Conservation (phyloP, 2,329 filamentous ascomycete genomes). For the Xylaria polymorpha region DNA sequence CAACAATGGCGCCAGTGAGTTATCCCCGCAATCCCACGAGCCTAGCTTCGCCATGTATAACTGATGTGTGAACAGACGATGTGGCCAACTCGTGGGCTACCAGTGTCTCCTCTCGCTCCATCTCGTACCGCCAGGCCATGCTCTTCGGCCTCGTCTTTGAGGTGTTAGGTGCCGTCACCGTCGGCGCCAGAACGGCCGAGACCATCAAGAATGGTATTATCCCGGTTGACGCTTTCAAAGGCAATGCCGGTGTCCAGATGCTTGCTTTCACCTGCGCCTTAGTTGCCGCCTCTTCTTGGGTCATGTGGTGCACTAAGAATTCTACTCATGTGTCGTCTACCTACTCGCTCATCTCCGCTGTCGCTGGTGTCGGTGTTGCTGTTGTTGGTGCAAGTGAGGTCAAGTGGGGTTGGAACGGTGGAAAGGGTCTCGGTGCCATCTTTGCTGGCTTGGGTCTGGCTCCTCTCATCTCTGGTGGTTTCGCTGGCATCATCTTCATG, state of each 20-base stretch:
- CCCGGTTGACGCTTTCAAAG: slow-evolving; percentile 66
- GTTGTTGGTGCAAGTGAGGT: slow-evolving; percentile 71
- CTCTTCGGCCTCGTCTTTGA: slow-evolving; percentile 74
- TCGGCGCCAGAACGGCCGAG: slow-evolving; percentile 75
- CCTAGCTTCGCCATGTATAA: slow-evolving; percentile 10
- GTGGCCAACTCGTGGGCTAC: slow-evolving; percentile 88
- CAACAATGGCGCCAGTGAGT: slow-evolving; percentile 83
- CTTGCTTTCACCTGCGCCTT: slow-evolving; percentile 74
- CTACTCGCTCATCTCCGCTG: slow-evolving; percentile 75
- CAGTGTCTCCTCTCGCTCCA: slow-evolving; percentile 81
- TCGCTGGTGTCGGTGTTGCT: slow-evolving; percentile 76
- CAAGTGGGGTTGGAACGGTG: slow-evolving; percentile 76
- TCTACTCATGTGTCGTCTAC: slow-evolving; percentile 79
- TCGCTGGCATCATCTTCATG: slow-evolving; percentile 76
- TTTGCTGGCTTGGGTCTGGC: slow-evolving; percentile 79
- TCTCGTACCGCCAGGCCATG: slow-evolving; percentile 77
- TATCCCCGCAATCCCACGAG: not conserved
- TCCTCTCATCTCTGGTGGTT: slow-evolving; percentile 72
- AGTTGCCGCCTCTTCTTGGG: slow-evolving; percentile 75
- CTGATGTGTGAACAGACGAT: slow-evolving; percentile 68
- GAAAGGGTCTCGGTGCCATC: slow-evolving; percentile 77
- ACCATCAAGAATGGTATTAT: slow-evolving; percentile 86
- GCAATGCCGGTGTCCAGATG: slow-evolving; percentile 74
- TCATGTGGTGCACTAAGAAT: slow-evolving; percentile 83
- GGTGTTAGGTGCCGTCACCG: slow-evolving; percentile 72